These are phyloP conservation scores for Alternaria metachromatica DNA, from an alignment of 2,329 filamentous ascomycete species.

Conservation along the genomic window DNA sequence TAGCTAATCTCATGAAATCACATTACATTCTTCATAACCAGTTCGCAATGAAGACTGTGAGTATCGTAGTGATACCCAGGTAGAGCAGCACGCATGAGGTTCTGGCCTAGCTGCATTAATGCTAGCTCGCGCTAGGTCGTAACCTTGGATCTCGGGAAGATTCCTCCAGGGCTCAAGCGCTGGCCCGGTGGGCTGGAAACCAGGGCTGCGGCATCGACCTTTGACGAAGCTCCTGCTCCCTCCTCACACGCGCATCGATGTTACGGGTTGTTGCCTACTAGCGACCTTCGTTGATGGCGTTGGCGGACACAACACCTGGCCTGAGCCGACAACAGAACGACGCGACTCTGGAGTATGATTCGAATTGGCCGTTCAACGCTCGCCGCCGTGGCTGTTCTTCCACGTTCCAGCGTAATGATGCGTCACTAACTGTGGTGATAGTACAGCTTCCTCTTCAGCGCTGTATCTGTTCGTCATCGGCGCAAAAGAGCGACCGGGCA, in stretches of 20 bases:
- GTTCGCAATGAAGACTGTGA: background rate
- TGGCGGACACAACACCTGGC: background rate
- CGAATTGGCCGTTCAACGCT: background rate
- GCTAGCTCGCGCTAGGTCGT: background rate
- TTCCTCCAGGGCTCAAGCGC: no score
- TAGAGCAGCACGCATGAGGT: background rate
- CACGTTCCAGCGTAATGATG: slow-evolving; percentile 30
- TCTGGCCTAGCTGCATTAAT: background rate
- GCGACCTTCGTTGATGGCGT: background rate
- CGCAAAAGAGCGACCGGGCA: slow-evolving; percentile 24
- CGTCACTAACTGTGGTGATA: slow-evolving; percentile 16
- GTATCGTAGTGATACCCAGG: background rate
- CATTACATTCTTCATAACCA: background rate
- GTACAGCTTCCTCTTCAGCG: slow-evolving; percentile 2
- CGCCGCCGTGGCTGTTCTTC: slow-evolving; percentile 28
- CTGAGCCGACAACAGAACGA: background rate
- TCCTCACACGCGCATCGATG: background rate
- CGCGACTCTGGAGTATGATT: no score
- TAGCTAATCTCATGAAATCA: background rate
- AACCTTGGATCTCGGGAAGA: no score
- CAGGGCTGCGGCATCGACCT: background rate
- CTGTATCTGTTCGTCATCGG: slow-evolving; percentile 19
- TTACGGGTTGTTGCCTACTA: background rate
- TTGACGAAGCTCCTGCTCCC: background rate
- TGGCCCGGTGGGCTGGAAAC: background rate